Percentiles rank a stretch among this genome's conserved stretches.
Conservation (phyloP, 208 protist species). For the Angomonas ambiguus region DNA sequence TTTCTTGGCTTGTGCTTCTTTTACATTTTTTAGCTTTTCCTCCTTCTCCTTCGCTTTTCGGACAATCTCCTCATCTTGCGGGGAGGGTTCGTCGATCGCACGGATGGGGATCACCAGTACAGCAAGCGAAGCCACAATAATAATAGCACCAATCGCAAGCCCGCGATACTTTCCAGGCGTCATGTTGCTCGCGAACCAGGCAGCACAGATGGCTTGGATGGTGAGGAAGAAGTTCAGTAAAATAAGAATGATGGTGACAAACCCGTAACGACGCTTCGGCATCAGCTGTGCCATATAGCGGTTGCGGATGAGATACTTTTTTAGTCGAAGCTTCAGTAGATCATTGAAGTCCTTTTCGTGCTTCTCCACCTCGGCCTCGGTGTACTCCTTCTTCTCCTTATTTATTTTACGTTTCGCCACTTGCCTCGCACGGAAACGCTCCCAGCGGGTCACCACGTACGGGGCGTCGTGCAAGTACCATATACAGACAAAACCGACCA, state of each 20-base stretch:
- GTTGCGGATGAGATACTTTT: slow-evolving; percentile 37
- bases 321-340: slow-evolving; percentile 16
- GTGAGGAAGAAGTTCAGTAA: slow-evolving; percentile 55
- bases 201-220: slow-evolving; percentile 34
- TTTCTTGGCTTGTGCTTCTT: slow-evolving; percentile 7
- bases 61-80: slow-evolving; percentile 35
- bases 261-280: slow-evolving; percentile 32
- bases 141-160: slow-evolving; percentile 38
- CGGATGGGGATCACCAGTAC: slow-evolving; percentile 31
- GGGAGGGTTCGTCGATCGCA: slow-evolving; percentile 24
- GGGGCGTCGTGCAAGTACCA: slow-evolving; percentile 43
- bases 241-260: slow-evolving; percentile 28
- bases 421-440: slow-evolving; percentile 20
- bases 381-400: slow-evolving; percentile 6
- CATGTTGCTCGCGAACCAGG: slow-evolving; percentile 22
- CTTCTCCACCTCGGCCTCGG: background rate
- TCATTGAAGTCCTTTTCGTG: background rate
- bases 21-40: slow-evolving; percentile 16
- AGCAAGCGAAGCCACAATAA: slow-evolving; percentile 17
- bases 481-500: slow-evolving; percentile 21
- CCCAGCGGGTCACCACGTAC: slow-evolving; percentile 39
- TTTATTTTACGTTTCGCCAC: background rate
- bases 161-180: slow-evolving; percentile 24
- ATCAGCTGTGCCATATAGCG: slow-evolving; percentile 56
- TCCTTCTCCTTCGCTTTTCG: slow-evolving; percentile 24